Percentiles rank a stretch among this genome's conserved stretches.
Conservation (phyloP, 495 filamentous ascomycete genomes). For the Sphaerosporella brunnea region DNA sequence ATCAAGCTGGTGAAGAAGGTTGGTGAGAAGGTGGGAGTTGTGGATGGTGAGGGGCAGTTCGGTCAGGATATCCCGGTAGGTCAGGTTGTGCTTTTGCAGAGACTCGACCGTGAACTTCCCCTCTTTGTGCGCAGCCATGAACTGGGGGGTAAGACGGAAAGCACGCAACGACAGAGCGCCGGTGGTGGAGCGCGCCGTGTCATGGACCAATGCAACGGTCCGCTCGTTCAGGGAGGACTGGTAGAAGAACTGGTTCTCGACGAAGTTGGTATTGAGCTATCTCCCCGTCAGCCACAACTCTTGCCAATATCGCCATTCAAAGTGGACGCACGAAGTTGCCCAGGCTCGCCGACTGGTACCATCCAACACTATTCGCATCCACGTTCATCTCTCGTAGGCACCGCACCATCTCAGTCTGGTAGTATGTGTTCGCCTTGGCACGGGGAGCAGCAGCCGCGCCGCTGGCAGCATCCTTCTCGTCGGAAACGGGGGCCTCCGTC, state of each 20-base stretch:
- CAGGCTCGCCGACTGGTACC: conserved; percentile 97
- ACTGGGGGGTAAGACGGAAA: conserved; percentile 70
- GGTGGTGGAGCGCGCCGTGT: conserved; percentile 82
- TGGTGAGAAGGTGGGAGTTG: conserved; percentile 92
- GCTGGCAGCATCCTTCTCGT: conserved; percentile 57
- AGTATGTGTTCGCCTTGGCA: conserved; percentile 69
- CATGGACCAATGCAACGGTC: conserved; percentile 87
- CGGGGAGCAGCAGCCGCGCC: conserved; percentile 76
- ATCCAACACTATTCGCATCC: conserved; percentile 93
- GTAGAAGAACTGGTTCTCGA: conserved; percentile 96
- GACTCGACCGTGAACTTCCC: conserved; percentile 83
- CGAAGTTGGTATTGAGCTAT: conserved; percentile 62
- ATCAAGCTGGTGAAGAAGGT: conserved; percentile 80
- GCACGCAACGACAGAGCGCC: conserved; percentile 78
- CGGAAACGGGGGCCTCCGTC: conserved; percentile 47
- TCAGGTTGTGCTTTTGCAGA: conserved; percentile 76
- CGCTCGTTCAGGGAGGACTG: conserved; percentile 62
- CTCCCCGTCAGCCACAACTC: neutral
- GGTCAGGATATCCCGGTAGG: conserved; percentile 83
- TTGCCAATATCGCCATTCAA: neutral
- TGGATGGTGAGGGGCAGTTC: conserved; percentile 85
- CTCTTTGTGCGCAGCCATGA: conserved; percentile 90
- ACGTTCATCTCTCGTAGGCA: conserved; percentile 93
- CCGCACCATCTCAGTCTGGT: conserved; percentile 95
- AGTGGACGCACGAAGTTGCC: conserved; percentile 55